Evolutionary conservation across 805 yeast genomes (phyloP).

Genomic region (Blastobotrys robertii): DNA sequence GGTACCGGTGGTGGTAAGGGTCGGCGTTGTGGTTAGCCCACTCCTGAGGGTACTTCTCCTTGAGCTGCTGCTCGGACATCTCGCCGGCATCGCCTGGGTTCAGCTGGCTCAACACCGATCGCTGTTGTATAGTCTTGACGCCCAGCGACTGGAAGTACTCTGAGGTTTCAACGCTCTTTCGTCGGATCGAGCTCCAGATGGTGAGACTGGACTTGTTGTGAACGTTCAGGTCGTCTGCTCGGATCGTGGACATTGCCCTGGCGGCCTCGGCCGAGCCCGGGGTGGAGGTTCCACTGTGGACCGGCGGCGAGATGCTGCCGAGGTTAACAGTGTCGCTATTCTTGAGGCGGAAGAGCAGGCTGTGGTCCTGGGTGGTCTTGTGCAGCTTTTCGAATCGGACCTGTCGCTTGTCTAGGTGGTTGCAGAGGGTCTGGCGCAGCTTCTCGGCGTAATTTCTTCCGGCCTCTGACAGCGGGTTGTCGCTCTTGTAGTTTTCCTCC

Average conservation of each 20-base stretch:
- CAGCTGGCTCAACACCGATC: conserved; percentile 77
- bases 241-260: conserved; percentile 17
- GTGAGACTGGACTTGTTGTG: conserved; percentile 52
- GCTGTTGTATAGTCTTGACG: conserved; percentile 49
- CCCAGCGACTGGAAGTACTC: conserved; percentile 50
- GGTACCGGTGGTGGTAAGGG: conserved; percentile 88
- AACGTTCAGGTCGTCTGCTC: conserved; percentile 37
- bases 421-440: conserved; percentile 48
- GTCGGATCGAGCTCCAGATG: conserved; percentile 93
- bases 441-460: conserved; percentile 47
- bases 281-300: conserved; percentile 23
- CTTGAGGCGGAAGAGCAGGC: background rate
- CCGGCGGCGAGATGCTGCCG: conserved; percentile 15
- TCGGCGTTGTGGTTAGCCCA: conserved; percentile 55
- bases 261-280: conserved; percentile 17
- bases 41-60: conserved; percentile 55
- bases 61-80: conserved; percentile 50
- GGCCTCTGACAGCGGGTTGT: conserved; percentile 61
- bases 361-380: background rate
- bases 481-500: conserved; percentile 54
- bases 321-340: conserved; percentile 1
- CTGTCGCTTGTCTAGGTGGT: conserved; percentile 22
- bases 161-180: conserved; percentile 75
- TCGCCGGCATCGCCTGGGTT: conserved; percentile 85
- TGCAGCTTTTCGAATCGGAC: background rate